These are phyloP conservation scores for Sugiyamaella castrensis DNA, from an alignment of 1,139 yeast genomes.

Conservation along the genomic window DNA sequence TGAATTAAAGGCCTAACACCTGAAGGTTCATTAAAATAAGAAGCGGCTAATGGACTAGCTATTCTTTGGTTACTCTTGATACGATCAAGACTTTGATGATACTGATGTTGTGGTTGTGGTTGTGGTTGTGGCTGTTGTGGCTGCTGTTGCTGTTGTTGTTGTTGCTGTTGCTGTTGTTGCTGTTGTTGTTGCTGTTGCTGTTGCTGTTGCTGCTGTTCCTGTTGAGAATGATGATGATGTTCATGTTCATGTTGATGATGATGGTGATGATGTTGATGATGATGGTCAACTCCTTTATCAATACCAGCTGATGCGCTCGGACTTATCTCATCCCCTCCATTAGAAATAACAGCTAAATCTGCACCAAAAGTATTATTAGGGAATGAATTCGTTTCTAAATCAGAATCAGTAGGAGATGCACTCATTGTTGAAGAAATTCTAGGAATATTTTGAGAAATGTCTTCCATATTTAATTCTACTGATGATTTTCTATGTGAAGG, in stretches of 20 bases:
- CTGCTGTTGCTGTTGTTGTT: background rate
- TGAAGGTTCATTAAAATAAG: constrained; percentile 31
- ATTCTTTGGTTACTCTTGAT: background rate
- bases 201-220: too few species aligned
- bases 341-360: background rate
- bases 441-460: constrained; percentile 25
- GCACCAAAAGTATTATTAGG: background rate
- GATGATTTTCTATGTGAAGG: constrained; percentile 39
- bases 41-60: constrained; percentile 13
- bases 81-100: background rate
- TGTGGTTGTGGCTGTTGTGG: too few species aligned
- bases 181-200: too few species aligned
- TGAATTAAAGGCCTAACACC: constrained; percentile 41
- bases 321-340: background rate
- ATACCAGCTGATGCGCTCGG: background rate
- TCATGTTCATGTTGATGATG: background rate
- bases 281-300: background rate
- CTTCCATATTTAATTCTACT: constrained; percentile 15
- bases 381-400: background rate
- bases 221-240: too few species aligned
- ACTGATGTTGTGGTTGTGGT: too few species aligned
- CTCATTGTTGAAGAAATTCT: constrained; percentile 23
- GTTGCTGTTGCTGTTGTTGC: background rate
- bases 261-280: background rate
- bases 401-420: constrained; percentile 19